Evolutionary conservation across 768 basidiomycete species (phyloP).

Genomic region (Tulasnella sp.): DNA sequence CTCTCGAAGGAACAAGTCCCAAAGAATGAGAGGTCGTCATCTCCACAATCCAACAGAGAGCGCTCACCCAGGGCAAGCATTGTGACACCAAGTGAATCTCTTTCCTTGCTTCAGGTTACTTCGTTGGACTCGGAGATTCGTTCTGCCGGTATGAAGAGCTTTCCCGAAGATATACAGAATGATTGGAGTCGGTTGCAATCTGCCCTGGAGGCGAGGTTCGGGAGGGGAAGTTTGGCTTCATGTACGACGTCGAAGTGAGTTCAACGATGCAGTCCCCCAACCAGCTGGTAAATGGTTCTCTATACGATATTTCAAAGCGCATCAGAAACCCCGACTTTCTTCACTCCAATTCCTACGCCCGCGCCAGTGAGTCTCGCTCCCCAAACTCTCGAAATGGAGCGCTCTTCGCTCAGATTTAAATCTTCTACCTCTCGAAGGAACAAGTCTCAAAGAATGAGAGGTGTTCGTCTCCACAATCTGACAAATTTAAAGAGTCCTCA

Average conservation of each 20-base stretch:
- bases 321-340: no score
- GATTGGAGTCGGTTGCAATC: neutral
- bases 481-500: no score
- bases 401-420: neutral
- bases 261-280: neutral
- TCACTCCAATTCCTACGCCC: no score
- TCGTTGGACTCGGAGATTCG: neutral
- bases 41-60: neutral
- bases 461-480: neutral
- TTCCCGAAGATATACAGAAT: neutral
- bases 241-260: neutral
- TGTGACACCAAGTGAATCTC: neutral
- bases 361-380: no score
- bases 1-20: neutral
- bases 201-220: neutral
- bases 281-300: no score
- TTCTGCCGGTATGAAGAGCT: neutral
- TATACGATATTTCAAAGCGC: neutral
- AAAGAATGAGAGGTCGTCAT: neutral
- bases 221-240: neutral
- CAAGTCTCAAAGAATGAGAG: neutral
- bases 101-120: neutral
- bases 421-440: neutral
- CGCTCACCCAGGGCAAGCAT: neutral
- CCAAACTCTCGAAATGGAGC: no score